phyloP scores from a whole-genome alignment of 495 filamentous ascomycete genomes.

The Clavariopsis aquatica region DNA sequence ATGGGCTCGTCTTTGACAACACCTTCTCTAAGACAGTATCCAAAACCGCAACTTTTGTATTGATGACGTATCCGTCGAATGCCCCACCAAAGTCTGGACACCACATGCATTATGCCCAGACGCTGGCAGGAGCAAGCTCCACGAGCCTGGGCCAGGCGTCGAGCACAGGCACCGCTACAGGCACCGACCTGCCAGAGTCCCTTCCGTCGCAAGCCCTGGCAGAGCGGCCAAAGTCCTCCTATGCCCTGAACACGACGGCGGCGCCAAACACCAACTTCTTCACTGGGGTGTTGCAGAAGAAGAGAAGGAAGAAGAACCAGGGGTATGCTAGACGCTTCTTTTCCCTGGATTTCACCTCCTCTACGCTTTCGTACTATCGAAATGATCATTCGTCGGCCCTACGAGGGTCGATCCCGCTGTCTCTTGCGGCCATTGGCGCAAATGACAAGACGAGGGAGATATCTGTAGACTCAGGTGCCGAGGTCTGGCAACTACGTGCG shows the following conservation, averaged over 20 bases:
- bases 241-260: conserved; percentile 13
- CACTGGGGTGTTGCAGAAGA: conserved; percentile 81
- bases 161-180: conserved; percentile 40
- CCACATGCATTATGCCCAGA: conserved; percentile 61
- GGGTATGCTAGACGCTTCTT: conserved; percentile 93
- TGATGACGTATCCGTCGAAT: conserved; percentile 87
- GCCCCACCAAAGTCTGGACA: conserved; percentile 77
- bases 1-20: conserved; percentile 96
- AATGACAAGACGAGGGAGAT: conserved; percentile 87
- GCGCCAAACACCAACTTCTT: conserved; percentile 56
- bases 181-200: conserved; percentile 43
- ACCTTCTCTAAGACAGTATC: conserved; percentile 95
- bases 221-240: conserved; percentile 39
- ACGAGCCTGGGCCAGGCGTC: conserved; percentile 52
- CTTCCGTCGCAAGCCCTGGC: conserved; percentile 36
- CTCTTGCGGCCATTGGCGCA: conserved; percentile 84
- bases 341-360: conserved; percentile 87
- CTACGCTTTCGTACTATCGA: conserved; percentile 92
- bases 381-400: conserved; percentile 87
- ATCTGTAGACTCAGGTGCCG: conserved; percentile 92
- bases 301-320: conserved; percentile 87
- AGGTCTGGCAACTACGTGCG: conserved; percentile 95
- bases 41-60: conserved; percentile 90
- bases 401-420: conserved; percentile 87
- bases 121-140: conserved; percentile 50